Conservation (phyloP, 2,329 filamentous ascomycete species). For the Simplicillium sp. region DNA sequence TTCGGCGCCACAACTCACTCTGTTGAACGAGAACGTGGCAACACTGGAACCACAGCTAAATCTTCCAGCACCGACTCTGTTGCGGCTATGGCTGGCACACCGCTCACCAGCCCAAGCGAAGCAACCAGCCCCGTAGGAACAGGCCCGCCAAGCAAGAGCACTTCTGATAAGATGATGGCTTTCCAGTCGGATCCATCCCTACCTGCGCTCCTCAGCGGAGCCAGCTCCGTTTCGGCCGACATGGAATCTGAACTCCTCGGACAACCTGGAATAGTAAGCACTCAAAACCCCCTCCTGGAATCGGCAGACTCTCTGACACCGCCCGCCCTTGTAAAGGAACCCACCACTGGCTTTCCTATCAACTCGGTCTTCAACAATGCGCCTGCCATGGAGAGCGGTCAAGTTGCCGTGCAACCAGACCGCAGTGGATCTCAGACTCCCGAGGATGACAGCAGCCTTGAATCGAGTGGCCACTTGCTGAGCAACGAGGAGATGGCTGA, state of each 20-base stretch:
- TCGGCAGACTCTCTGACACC: slow-evolving; percentile 46
- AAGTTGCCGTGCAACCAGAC: slow-evolving; percentile 19
- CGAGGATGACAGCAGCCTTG: background rate
- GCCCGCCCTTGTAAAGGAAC: slow-evolving; percentile 38
- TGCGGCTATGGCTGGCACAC: slow-evolving; percentile 32
- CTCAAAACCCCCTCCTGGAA: slow-evolving; percentile 34
- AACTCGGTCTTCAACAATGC: slow-evolving; percentile 25
- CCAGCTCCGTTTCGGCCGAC: slow-evolving; percentile 55
- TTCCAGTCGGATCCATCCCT: slow-evolving; percentile 57
- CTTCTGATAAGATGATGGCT: slow-evolving; percentile 35
- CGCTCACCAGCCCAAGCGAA: slow-evolving; percentile 46
- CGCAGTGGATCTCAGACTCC: slow-evolving; percentile 7
- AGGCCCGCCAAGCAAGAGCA: slow-evolving; percentile 27
- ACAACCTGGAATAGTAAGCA: slow-evolving; percentile 34
- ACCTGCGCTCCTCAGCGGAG: slow-evolving; percentile 52
- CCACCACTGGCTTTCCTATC: slow-evolving; percentile 35
- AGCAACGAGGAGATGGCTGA: slow-evolving; percentile 14
- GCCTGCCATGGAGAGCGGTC: slow-evolving; percentile 21
- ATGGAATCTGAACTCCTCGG: slow-evolving; percentile 50
- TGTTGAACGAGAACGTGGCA: slow-evolving; percentile 24
- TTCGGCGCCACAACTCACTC: too few relatives aligned
- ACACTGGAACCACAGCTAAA: slow-evolving; percentile 32
- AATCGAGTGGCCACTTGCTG: background rate
- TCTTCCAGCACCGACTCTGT: slow-evolving; percentile 45
- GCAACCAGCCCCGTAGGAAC: slow-evolving; percentile 37